Evolutionary conservation across 2,329 filamentous ascomycete genomes (phyloP).

Genomic region (Claviceps africana): DNA sequence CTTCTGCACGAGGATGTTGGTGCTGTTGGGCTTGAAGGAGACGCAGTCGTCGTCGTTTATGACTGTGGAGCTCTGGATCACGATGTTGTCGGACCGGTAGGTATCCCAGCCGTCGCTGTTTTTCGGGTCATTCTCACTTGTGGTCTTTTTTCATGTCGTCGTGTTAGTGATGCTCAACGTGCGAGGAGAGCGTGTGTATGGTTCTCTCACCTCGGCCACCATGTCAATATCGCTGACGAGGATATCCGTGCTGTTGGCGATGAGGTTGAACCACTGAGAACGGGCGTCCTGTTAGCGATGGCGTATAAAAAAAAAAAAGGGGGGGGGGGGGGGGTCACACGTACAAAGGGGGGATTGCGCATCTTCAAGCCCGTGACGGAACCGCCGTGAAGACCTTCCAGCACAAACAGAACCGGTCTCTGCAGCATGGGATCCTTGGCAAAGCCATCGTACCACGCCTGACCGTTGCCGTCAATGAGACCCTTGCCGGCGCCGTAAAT

Average conservation of each 20-base stretch:
- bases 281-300: background rate
- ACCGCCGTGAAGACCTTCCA: slow-evolving; percentile 42
- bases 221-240: slow-evolving; percentile 51
- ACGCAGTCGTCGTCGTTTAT: slow-evolving; percentile 58
- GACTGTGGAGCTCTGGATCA: slow-evolving; percentile 52
- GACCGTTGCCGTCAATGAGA: slow-evolving; percentile 45
- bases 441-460: slow-evolving; percentile 41
- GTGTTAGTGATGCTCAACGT: background rate
- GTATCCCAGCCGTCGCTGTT: slow-evolving; percentile 57
- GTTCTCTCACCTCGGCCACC: slow-evolving; percentile 22
- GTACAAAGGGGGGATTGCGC: slow-evolving; percentile 33
- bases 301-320: background rate
- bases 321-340: background rate
- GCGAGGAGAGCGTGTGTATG: background rate
- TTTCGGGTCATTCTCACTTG: slow-evolving; percentile 31
- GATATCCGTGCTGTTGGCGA: slow-evolving; percentile 51
- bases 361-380: slow-evolving; percentile 46
- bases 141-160: slow-evolving; percentile 12
- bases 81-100: slow-evolving; percentile 45
- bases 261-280: slow-evolving; percentile 33
- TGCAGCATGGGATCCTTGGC: slow-evolving; percentile 39
- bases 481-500: slow-evolving; percentile 42
- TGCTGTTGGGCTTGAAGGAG: slow-evolving; percentile 62
- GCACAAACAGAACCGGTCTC: slow-evolving; percentile 39
- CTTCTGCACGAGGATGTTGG: slow-evolving; percentile 53